Percentiles rank a stretch among this genome's conserved stretches.
Conservation (phyloP, 2,329 filamentous ascomycete species). For the Fusarium lateritium region DNA sequence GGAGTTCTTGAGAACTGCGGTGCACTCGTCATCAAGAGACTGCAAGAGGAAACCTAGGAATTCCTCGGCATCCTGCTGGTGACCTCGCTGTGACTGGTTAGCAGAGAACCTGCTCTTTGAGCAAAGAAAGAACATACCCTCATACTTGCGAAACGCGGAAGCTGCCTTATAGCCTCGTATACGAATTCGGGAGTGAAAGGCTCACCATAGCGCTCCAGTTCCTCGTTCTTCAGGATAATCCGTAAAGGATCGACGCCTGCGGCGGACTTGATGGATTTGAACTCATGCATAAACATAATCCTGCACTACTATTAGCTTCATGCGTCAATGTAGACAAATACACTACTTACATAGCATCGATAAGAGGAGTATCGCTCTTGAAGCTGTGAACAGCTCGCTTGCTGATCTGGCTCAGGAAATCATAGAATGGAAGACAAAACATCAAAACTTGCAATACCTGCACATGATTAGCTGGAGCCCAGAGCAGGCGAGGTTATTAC, state of each 20-base stretch:
- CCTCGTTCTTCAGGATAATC: slow-evolving; percentile 81
- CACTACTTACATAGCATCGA: slow-evolving; percentile 87
- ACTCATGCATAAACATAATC: slow-evolving; percentile 97
- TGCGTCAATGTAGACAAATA: not conserved
- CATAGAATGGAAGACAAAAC: slow-evolving; percentile 94
- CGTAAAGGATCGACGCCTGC: slow-evolving; percentile 80
- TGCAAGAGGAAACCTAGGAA: slow-evolving; percentile 95
- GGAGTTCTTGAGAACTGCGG: slow-evolving; percentile 73
- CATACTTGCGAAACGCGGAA: slow-evolving; percentile 94
- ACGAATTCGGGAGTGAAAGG: slow-evolving; percentile 95
- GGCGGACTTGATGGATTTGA: slow-evolving; percentile 86
- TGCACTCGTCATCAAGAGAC: slow-evolving; percentile 93
- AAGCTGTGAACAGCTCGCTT: slow-evolving; percentile 90
- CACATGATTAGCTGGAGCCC: slow-evolving; percentile 52
- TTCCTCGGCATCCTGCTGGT: slow-evolving; percentile 98
- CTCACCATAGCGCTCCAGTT: slow-evolving; percentile 91
- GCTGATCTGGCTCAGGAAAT: slow-evolving; percentile 89
- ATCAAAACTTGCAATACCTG: slow-evolving; percentile 96
- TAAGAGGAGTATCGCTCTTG: slow-evolving; percentile 92
- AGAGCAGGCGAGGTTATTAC: slow-evolving; percentile 52
- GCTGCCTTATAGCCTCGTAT: slow-evolving; percentile 89
- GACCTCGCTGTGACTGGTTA: slow-evolving; percentile 75
- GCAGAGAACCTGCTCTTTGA: not conserved
- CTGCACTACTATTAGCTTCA: slow-evolving; percentile 58
- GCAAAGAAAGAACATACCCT: slow-evolving; percentile 70